Base-by-base conservation (phyloP, 1,284 basidiomycete species). In the Apiotrichum mycotoxinovorans region DNA sequence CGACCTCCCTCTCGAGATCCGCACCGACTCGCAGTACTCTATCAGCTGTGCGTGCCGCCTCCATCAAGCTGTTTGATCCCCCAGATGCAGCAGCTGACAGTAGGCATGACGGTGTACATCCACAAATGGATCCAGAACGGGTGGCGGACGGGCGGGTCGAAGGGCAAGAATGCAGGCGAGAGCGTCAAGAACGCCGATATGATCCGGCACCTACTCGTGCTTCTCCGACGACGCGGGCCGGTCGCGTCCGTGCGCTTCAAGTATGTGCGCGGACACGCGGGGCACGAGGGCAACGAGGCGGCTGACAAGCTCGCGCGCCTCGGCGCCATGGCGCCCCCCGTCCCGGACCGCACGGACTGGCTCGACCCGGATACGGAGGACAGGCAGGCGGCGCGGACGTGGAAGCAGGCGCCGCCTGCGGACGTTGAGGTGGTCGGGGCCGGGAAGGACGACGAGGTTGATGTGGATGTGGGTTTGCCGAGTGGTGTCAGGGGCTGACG, bases 1-100 rank as follows among this genome's bases (percentile, higher is more conserved):
- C 15, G 57, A 69, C 9, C 22, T 76, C n/a, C 74, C 77, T 2
- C 57, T 79, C 3, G 76, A 79, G 59, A 72, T 79, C 52, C 66
- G 77, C 17, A 77, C 76, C 38, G 77, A 79, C 57, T 75, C 73
- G 26, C 69, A 74, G 57, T 78, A 78, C 55, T 71, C 74, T 3
- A 78, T 79, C 57, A 60, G 61, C 17, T 73, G 75, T 76, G 37
- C 44, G 73, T 41, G 26, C 15, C n/a, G n/a, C n/a, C n/a, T n/a
- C n/a, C n/a, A n/a, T n/a, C n/a, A n/a, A n/a, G n/a, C n/a, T n/a
- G n/a, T n/a, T n/a, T n/a, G n/a, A n/a, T n/a, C n/a, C n/a, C n/a
- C n/a, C n/a, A n/a, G n/a, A n/a, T n/a, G n/a, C n/a, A n/a, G n/a
- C n/a, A n/a, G 37, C 52, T 58, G 40, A 62, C 60, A 15, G 5